A percentile compares a stretch with the other conserved stretches of the same genome.
Evolutionary conservation across 345 rosid genomes (phyloP).

Genomic region (Citrus australasica): DNA sequence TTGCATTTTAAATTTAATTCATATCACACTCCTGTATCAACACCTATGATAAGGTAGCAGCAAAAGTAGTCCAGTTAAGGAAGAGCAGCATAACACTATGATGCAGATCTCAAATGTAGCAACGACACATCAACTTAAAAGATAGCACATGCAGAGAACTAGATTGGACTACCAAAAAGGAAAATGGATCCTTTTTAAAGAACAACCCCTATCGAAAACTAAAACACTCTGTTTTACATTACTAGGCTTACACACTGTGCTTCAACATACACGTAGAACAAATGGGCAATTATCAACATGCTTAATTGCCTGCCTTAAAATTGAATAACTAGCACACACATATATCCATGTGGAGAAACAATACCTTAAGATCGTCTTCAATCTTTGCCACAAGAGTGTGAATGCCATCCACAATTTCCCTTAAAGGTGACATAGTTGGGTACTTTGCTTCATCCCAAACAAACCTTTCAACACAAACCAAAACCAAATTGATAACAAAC

Average conservation of each 20-base stretch:
- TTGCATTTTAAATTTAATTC: background rate
- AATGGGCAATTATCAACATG: background rate
- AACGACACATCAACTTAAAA: background rate
- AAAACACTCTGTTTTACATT: background rate
- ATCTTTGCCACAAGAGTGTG: slow-evolving; percentile 83
- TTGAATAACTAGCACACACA: background rate
- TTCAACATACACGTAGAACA: background rate
- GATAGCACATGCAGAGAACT: background rate
- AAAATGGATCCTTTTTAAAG: background rate
- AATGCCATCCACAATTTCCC: slow-evolving; percentile 79
- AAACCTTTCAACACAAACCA: slow-evolving; percentile 54
- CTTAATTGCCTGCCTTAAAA: background rate
- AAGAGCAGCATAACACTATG: background rate
- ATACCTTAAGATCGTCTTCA: slow-evolving; percentile 99
- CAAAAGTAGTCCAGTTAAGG: background rate
- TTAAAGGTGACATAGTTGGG: slow-evolving; percentile 89
- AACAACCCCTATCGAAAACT: background rate
- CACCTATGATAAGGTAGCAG: background rate
- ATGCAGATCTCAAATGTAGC: background rate
- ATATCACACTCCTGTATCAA: background rate
- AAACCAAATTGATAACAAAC: slow-evolving; percentile 5
- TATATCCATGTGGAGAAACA: background rate
- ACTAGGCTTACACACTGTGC: background rate
- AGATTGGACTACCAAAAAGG: background rate
- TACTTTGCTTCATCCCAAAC: slow-evolving; percentile 98